phyloP scores from a whole-genome alignment of 2,329 filamentous ascomycete genomes.

The Monosporascus cannonballus region DNA sequence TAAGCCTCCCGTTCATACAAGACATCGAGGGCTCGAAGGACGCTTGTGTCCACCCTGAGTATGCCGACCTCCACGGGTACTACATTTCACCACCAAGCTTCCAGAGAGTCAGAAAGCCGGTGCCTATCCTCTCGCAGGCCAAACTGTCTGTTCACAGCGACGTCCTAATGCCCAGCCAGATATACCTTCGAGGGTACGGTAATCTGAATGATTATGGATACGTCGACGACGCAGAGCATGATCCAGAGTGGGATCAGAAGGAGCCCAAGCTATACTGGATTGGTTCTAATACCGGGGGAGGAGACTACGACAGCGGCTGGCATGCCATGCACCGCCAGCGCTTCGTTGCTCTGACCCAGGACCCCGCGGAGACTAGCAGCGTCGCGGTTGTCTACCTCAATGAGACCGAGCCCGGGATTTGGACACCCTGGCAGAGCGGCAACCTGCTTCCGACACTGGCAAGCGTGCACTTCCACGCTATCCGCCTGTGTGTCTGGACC shows the following conservation, averaged over 20 bases:
- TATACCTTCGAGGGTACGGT: conserved; percentile 30
- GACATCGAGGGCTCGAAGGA: conserved; percentile 24
- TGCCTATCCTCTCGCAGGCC: conserved; percentile 42
- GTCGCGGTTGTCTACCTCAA: not conserved
- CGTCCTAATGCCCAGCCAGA: conserved; percentile 45
- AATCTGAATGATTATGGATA: conserved; percentile 26
- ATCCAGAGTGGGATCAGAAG: conserved; percentile 44
- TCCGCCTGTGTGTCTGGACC: conserved; percentile 37
- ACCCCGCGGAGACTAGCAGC: conserved; percentile 11
- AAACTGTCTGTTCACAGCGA: conserved; percentile 42
- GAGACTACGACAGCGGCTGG: conserved; percentile 30
- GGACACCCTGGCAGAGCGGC: conserved; percentile 2
- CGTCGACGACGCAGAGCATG: conserved; percentile 32
- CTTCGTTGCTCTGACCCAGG: conserved; percentile 32
- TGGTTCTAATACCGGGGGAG: conserved; percentile 48
- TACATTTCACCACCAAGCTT: conserved; percentile 37
- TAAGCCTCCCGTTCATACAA: conserved; percentile 31
- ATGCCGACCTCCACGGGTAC: conserved; percentile 37
- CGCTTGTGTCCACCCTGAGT: conserved; percentile 40
- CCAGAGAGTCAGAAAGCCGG: conserved; percentile 29
- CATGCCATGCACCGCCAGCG: conserved; percentile 40
- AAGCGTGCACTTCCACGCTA: conserved; percentile 37
- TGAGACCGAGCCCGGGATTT: not conserved
- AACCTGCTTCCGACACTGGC: conserved; percentile 30
- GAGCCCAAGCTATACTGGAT: conserved; percentile 49